Conservation (phyloP, 2,329 filamentous ascomycete species). For the Parafenestella ontariensis region DNA sequence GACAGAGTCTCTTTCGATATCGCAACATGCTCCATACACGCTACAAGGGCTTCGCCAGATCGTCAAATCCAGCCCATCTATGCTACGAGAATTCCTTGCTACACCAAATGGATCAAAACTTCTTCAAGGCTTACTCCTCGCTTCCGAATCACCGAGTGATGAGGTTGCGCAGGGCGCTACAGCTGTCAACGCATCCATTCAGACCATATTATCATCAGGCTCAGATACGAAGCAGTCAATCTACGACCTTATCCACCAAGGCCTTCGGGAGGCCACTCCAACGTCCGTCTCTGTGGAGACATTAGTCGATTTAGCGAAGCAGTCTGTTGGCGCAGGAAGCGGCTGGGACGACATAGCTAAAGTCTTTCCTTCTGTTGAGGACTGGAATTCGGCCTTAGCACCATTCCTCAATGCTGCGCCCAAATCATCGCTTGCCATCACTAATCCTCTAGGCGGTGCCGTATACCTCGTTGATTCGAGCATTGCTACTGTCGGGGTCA, state of each 20-base stretch:
- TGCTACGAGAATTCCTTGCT: constrained; percentile 53
- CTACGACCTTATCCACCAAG: constrained; percentile 61
- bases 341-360: constrained; percentile 41
- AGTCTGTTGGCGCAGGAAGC: constrained; percentile 50
- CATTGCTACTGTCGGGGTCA: constrained; percentile 23
- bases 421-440: constrained; percentile 73
- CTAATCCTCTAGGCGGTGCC: constrained; percentile 73
- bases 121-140: constrained; percentile 59
- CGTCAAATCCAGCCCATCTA: constrained; percentile 48
- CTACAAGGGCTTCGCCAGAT: constrained; percentile 57
- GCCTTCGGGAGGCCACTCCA: constrained; percentile 54
- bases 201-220: constrained; percentile 46
- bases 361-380: constrained; percentile 68
- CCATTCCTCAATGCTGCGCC: constrained; percentile 62
- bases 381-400: constrained; percentile 71
- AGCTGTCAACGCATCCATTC: constrained; percentile 47
- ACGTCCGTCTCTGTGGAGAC: constrained; percentile 60
- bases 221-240: constrained; percentile 54
- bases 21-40: constrained; percentile 41
- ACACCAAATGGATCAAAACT: constrained; percentile 58
- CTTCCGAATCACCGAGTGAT: constrained; percentile 62
- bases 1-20: constrained; percentile 48
- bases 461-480: constrained; percentile 65
- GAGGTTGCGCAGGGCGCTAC: constrained; percentile 56
- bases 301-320: constrained; percentile 61